Evolutionary conservation across 1,284 basidiomycete genomes (phyloP).

Genomic region (Kalmanozyma brasiliensis): DNA sequence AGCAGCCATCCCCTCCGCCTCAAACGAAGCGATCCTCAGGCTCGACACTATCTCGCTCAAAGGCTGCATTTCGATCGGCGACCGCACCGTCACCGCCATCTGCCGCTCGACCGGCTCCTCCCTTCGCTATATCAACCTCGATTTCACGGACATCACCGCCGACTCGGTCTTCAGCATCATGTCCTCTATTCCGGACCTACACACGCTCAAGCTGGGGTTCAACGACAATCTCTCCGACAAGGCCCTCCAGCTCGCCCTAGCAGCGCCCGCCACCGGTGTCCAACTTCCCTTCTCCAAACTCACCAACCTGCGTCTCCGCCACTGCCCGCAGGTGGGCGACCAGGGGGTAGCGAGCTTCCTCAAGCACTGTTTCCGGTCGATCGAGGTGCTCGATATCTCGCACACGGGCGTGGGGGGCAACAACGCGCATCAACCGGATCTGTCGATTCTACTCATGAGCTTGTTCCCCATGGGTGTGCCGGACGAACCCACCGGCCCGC

Average conservation of each 20-base stretch:
- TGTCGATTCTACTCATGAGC: conserved; percentile 13
- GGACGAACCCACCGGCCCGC: neutral
- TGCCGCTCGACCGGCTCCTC: conserved; percentile 25
- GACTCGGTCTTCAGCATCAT: conserved; percentile 24
- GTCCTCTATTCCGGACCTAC: conserved; percentile 8
- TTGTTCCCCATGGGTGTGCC: conserved; percentile 17
- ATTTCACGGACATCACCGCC: conserved; percentile 40
- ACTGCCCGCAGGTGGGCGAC: conserved; percentile 27
- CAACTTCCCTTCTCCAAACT: conserved; percentile 25
- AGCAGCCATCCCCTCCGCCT: conserved; percentile 3
- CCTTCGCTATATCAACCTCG: conserved; percentile 38
- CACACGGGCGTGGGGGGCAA: conserved; percentile 17
- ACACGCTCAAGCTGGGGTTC: conserved; percentile 37
- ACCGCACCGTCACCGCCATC: conserved; percentile 28
- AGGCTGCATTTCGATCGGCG: conserved; percentile 34
- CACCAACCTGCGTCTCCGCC: conserved; percentile 23
- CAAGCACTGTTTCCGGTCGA: conserved; percentile 13
- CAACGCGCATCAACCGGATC: conserved; percentile 19
- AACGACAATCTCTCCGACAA: conserved; percentile 34
- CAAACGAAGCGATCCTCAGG: conserved; percentile 7
- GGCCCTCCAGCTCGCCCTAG: conserved; percentile 13
- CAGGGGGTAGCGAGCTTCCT: conserved; percentile 26
- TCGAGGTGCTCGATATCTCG: conserved; percentile 32
- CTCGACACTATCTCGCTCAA: conserved; percentile 31
- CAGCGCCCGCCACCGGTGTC: conserved; percentile 10